phyloP scores from a whole-genome alignment of 2,329 filamentous ascomycete species.

The Dactylellina cionopaga region DNA sequence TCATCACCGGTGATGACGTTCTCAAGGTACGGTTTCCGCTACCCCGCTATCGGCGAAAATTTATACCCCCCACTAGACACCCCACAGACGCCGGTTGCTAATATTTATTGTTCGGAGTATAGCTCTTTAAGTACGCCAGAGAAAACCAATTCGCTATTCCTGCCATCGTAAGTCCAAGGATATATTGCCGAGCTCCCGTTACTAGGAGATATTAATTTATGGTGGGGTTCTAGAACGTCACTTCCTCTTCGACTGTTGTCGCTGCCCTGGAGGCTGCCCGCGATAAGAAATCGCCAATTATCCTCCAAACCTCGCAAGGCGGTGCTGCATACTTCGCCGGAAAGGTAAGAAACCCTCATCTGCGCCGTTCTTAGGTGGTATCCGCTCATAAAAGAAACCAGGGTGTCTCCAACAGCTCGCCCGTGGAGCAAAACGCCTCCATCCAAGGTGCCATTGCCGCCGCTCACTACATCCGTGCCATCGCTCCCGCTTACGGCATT shows the following conservation, averaged over 20 bases:
- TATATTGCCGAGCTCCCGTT: background rate
- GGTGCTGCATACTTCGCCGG: constrained; percentile 92
- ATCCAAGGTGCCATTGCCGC: constrained; percentile 87
- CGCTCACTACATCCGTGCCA: constrained; percentile 89
- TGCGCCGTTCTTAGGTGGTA: background rate
- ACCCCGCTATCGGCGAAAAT: constrained; percentile 31
- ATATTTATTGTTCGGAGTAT: constrained; percentile 49
- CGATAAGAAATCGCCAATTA: constrained; percentile 88
- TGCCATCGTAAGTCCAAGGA: constrained; percentile 70
- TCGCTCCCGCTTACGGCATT: constrained; percentile 87
- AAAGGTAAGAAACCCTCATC: constrained; percentile 68
- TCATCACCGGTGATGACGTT: constrained; percentile 75
- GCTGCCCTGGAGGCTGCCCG: constrained; percentile 92
- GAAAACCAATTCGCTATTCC: constrained; percentile 89
- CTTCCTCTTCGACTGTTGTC: constrained; percentile 87
- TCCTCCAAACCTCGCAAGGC: constrained; percentile 93
- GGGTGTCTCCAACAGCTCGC: constrained; percentile 76
- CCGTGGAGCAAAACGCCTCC: constrained; percentile 79
- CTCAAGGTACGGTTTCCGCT: constrained; percentile 60
- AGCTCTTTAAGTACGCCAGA: constrained; percentile 88
- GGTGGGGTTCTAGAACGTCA: constrained; percentile 75
- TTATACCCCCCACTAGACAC: constrained; percentile 13
- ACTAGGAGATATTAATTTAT: background rate
- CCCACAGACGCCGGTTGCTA: constrained; percentile 27
- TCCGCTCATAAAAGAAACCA: constrained; percentile 60